phyloP scores from a whole-genome alignment of 305 asterid genomes.

The Ajuga reptans region DNA sequence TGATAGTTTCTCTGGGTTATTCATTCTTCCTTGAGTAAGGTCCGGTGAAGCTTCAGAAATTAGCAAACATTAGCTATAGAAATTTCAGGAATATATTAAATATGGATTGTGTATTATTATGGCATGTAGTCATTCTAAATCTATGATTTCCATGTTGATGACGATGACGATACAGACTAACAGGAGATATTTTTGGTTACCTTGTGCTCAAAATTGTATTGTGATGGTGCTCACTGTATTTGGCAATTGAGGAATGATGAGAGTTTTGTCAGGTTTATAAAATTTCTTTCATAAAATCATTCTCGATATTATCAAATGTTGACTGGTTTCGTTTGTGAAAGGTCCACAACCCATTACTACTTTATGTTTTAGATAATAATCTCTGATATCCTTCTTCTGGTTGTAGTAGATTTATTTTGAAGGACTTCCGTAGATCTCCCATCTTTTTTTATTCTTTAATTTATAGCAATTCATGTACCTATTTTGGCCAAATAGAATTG shows the following conservation, averaged over 20 bases:
- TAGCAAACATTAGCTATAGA: background rate
- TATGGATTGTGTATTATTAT: background rate
- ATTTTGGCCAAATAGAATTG: background rate
- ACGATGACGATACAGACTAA: background rate
- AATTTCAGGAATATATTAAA: background rate
- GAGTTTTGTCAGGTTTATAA: background rate
- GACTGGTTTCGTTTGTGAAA: too few species aligned
- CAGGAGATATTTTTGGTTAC: background rate
- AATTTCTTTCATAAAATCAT: too few species aligned
- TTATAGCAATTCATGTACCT: too few species aligned
- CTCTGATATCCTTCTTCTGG: too few species aligned
- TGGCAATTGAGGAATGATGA: background rate
- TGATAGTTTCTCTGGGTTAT: background rate
- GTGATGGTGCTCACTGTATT: background rate
- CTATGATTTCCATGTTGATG: background rate
- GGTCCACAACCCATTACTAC: too few species aligned
- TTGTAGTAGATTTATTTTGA: too few species aligned
- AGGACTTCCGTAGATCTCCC: too few species aligned
- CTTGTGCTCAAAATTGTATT: background rate
- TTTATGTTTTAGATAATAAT: too few species aligned
- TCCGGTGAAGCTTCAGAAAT: background rate
- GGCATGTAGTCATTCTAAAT: background rate
- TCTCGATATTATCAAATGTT: too few species aligned
- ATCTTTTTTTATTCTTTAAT: too few species aligned
- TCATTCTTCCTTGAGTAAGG: background rate